phyloP scores from a whole-genome alignment of 129 eudicot genomes.

The Ambrosia trifida region DNA sequence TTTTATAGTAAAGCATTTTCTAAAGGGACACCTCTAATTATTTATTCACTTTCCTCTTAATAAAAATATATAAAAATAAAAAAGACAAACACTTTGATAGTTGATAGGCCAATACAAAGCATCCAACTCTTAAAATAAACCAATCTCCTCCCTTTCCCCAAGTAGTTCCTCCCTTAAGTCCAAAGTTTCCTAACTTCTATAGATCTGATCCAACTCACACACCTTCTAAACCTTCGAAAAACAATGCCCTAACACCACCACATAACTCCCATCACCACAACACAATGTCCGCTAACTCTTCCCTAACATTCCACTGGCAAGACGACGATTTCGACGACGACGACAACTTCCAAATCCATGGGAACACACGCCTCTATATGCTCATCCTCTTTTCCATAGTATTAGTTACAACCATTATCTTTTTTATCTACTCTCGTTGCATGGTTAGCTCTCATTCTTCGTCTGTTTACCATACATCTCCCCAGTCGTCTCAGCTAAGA shows the following conservation, averaged over 20 bases:
- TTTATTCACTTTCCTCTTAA: too few species aligned
- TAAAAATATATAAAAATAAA: too few species aligned
- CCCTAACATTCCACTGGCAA: slow-evolving; percentile 67
- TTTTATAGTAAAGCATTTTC: too few species aligned
- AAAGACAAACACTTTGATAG: too few species aligned
- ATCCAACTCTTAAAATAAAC: not conserved
- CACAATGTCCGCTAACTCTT: slow-evolving; percentile 25
- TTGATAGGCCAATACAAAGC: too few species aligned
- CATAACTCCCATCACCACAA: not conserved
- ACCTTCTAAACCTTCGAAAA: not conserved
- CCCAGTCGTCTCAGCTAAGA: slow-evolving; percentile 12
- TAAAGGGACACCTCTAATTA: too few species aligned
- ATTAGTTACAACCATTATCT: slow-evolving; percentile 37
- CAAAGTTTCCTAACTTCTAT: not conserved
- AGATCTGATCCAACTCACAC: slow-evolving; percentile 15
- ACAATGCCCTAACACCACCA: slow-evolving; percentile 2
- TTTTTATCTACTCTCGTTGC: slow-evolving; percentile 61
- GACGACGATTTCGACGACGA: slow-evolving; percentile 70
- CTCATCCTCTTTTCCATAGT: slow-evolving; percentile 51
- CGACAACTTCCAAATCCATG: slow-evolving; percentile 64
- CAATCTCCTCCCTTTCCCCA: not conserved
- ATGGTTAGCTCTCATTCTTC: slow-evolving; percentile 29
- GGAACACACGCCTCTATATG: slow-evolving; percentile 61
- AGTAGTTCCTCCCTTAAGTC: not conserved
- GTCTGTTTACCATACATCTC: slow-evolving; percentile 13